A percentile compares a stretch with the other conserved stretches of the same genome.
These are phyloP conservation scores for Cylindrodendrum hubeiense DNA, from an alignment of 2,329 filamentous ascomycete genomes.

Conservation along the genomic window DNA sequence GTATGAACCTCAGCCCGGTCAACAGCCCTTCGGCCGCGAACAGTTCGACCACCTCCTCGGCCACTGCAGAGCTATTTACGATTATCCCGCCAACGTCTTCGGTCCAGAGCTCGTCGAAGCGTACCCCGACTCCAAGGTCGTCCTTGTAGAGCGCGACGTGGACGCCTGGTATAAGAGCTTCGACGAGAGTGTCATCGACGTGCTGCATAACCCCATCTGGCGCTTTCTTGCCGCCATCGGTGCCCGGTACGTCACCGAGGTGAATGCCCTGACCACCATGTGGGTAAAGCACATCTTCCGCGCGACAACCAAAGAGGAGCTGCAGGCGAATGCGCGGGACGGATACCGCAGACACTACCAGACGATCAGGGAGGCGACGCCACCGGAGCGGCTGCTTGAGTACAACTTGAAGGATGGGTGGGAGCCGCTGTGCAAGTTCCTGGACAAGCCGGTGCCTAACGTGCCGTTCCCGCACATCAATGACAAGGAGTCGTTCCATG, in stretches of 20 bases:
- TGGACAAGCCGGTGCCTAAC: slow-evolving; percentile 20
- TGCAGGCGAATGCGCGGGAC: slow-evolving; percentile 3
- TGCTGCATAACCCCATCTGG: slow-evolving; percentile 18
- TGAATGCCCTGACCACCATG: not conserved
- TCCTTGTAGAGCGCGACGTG: slow-evolving; percentile 30
- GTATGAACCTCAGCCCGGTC: slow-evolving; percentile 4
- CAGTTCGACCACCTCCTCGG: too few relatives aligned
- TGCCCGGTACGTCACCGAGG: not conserved
- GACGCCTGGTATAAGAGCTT: slow-evolving; percentile 32
- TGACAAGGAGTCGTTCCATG: slow-evolving; percentile 20
- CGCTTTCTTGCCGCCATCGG: slow-evolving; percentile 5
- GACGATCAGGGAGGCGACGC: slow-evolving; percentile 5
- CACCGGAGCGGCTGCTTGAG: slow-evolving; percentile 22
- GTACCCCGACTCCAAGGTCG: slow-evolving; percentile 33
- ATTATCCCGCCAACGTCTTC: too few relatives aligned
- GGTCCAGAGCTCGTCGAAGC: slow-evolving; percentile 30
- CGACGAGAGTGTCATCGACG: slow-evolving; percentile 21
- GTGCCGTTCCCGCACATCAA: slow-evolving; percentile 16
- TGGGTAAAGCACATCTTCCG: slow-evolving; percentile 17
- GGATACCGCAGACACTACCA: slow-evolving; percentile 20
- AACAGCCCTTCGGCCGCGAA: slow-evolving; percentile 4
- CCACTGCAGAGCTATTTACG: too few relatives aligned
- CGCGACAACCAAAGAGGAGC: not conserved
- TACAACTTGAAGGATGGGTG: slow-evolving; percentile 25
- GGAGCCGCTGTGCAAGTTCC: slow-evolving; percentile 30